A percentile compares a stretch with the other conserved stretches of the same genome.
Evolutionary conservation across 139 green algal genomes (phyloP).

Genomic region (Zygnema circumcarinatum): DNA sequence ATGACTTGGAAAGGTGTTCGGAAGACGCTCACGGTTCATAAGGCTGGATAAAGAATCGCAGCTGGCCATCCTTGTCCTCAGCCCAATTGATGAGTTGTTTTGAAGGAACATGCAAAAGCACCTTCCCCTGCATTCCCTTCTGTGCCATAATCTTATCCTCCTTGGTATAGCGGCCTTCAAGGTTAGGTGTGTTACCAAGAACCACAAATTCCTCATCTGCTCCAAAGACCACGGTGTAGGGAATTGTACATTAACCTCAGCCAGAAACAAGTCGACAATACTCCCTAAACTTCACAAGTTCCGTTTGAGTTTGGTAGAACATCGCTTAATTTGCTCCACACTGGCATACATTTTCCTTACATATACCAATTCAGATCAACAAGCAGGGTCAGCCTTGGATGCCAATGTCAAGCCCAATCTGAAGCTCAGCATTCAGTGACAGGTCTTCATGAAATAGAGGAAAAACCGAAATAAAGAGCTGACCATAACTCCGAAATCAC

Average conservation of each 20-base stretch:
- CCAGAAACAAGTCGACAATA: neutral
- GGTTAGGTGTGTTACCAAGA: constrained; percentile 20
- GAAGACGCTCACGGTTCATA: neutral
- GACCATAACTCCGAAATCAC: too few species aligned
- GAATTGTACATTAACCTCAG: neutral
- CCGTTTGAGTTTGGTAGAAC: too few species aligned
- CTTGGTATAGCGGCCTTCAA: neutral
- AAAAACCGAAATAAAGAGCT: too few species aligned
- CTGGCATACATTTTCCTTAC: too few species aligned
- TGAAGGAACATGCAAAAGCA: constrained; percentile 45
- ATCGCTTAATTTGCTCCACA: too few species aligned
- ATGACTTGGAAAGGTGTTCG: too few species aligned
- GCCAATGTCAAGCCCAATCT: too few species aligned
- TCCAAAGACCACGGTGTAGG: neutral
- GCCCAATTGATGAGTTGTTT: constrained; percentile 52
- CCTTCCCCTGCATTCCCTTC: constrained; percentile 19
- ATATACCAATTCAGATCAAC: too few species aligned
- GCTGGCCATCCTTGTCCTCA: constrained; percentile 12
- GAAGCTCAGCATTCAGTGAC: too few species aligned
- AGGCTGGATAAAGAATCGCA: constrained; percentile 37
- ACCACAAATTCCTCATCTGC: constrained; percentile 53
- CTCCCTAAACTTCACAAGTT: neutral
- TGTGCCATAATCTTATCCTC: constrained; percentile 7
- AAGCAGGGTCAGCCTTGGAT: neutral
- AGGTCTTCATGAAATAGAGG: too few species aligned